These are phyloP conservation scores for Vachellia pachyceras DNA, from an alignment of 306 rosid species.

Conservation along the genomic window DNA sequence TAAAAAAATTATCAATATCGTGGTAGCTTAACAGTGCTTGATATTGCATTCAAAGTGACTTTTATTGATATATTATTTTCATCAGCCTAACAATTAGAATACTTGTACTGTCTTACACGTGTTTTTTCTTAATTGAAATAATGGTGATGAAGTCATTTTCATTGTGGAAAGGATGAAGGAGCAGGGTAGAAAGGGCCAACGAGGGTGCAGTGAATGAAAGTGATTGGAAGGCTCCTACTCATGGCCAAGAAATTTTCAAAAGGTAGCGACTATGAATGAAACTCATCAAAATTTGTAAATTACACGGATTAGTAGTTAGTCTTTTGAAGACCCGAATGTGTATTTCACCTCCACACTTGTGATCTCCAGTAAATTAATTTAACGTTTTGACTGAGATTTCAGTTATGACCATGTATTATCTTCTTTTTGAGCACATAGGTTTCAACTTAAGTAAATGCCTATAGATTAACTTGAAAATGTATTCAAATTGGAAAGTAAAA, in stretches of 20 bases:
- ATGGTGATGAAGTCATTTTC: constrained; percentile 25
- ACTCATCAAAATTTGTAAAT: background rate
- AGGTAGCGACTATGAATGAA: background rate
- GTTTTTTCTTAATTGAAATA: background rate
- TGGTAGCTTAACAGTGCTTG: background rate
- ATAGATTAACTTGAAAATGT: too few relatives aligned
- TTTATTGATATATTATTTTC: background rate
- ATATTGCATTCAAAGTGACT: background rate
- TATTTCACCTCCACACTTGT: background rate
- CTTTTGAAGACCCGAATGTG: background rate
- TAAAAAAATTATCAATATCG: background rate
- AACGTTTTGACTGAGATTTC: background rate
- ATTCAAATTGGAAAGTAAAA: too few relatives aligned
- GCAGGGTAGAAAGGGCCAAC: constrained; percentile 30
- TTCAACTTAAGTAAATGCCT: too few relatives aligned
- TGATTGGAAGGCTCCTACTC: constrained; percentile 29
- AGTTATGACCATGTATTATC: background rate
- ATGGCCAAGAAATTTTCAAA: constrained; percentile 7
- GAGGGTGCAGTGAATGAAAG: constrained; percentile 11
- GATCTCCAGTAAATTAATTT: background rate
- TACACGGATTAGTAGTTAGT: background rate
- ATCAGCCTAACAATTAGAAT: background rate
- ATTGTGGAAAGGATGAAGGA: constrained; percentile 35
- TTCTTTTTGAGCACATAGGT: background rate
- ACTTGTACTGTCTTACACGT: background rate